Evolutionary conservation across 1,284 basidiomycete genomes (phyloP).

Genomic region (Cutaneotrichosporon arboriforme): DNA sequence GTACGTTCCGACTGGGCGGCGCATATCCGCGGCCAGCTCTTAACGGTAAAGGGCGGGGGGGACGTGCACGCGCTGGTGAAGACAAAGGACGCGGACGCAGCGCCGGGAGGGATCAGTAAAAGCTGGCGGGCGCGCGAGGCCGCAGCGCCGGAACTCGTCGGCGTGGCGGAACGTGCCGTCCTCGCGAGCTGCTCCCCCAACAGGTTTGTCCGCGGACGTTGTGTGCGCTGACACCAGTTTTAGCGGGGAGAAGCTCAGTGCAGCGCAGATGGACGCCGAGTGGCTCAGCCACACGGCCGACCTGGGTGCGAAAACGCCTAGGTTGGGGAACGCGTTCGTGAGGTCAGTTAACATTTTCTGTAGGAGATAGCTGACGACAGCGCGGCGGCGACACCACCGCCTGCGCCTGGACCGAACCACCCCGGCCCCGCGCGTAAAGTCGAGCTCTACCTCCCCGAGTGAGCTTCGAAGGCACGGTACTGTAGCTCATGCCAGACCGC

Average conservation of each 20-base stretch:
- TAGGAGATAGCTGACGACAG: too few species aligned
- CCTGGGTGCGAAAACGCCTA: neutral
- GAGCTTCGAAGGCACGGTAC: too few species aligned
- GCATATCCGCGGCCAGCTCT: slow-evolving; percentile 6
- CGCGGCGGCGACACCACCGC: too few species aligned
- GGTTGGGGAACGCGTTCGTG: too few species aligned
- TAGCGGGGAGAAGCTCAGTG: slow-evolving; percentile 23
- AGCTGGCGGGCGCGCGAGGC: slow-evolving; percentile 13
- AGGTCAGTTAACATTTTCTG: too few species aligned
- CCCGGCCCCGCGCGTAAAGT: neutral
- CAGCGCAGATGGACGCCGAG: slow-evolving; percentile 30
- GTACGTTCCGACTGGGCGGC: slow-evolving; percentile 29
- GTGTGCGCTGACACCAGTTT: slow-evolving; percentile 18
- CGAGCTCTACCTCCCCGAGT: slow-evolving; percentile 41
- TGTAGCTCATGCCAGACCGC: slow-evolving; percentile 22
- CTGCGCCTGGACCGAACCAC: too few species aligned
- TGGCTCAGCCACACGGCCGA: slow-evolving; percentile 9
- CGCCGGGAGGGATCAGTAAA: slow-evolving; percentile 26
- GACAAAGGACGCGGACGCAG: slow-evolving; percentile 24
- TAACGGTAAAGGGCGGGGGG: neutral
- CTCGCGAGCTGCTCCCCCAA: slow-evolving; percentile 29
- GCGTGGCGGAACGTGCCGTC: slow-evolving; percentile 26
- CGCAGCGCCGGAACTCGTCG: neutral
- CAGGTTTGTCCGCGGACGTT: slow-evolving; percentile 18
- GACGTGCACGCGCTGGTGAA: slow-evolving; percentile 8